Conservation (phyloP, 2,329 filamentous ascomycete species). For the Colletotrichum kahawae region DNA sequence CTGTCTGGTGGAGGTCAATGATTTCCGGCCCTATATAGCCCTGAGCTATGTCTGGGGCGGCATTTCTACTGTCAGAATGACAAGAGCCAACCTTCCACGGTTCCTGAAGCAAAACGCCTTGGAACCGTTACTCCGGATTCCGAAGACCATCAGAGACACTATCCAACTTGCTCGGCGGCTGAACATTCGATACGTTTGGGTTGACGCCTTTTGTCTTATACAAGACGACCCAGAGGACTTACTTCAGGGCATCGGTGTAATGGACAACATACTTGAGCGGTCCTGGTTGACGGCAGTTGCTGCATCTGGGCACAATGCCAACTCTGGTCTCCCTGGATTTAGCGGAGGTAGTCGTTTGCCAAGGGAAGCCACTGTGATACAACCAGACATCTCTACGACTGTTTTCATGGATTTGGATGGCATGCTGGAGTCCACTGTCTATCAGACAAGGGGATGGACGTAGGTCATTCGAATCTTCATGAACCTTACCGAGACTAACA, state of each 20-base stretch:
- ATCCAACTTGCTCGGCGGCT: neutral
- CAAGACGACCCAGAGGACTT: constrained; percentile 8
- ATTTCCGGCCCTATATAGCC: neutral
- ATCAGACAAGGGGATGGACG: neutral
- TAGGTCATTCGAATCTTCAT: neutral
- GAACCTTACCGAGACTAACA: neutral
- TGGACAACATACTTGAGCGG: neutral
- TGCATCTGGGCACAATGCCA: neutral
- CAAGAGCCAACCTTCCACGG: neutral
- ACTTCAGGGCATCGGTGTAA: neutral
- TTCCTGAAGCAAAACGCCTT: neutral
- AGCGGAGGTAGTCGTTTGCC: neutral
- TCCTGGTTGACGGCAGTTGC: neutral
- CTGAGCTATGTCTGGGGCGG: constrained; percentile 3
- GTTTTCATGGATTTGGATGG: neutral
- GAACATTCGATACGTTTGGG: constrained; percentile 16
- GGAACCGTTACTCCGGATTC: neutral
- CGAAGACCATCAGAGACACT: constrained; percentile 8
- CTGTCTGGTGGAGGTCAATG: neutral
- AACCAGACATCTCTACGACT: neutral
- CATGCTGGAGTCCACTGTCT: neutral
- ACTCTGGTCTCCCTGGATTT: neutral
- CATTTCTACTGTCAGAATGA: neutral
- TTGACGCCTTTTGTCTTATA: constrained; percentile 18
- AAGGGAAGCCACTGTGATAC: neutral